Evolutionary conservation across 441 rosid species (phyloP), one percentile per base, ranked within the genome.

Genomic region (Dalechampia spathulata): DNA sequence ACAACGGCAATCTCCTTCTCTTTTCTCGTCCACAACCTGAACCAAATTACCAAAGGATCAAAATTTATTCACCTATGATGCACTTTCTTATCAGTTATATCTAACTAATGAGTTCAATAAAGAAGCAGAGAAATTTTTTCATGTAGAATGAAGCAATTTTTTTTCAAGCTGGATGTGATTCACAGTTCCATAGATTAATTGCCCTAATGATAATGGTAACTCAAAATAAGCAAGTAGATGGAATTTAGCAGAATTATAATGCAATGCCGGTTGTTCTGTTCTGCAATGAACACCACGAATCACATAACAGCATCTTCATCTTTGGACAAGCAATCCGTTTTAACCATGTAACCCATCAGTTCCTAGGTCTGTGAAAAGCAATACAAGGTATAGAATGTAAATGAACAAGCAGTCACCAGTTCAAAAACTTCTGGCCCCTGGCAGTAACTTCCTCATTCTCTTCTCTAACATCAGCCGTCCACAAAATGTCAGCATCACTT

Each of bases 1-100:
- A 88, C 93, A 66, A 88, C 61, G 10, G 90, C 95, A 25, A 91
- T 91, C 86, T 88, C 91, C 57, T 72, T 86, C 75, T 88, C 98
- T 69, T 86, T 70, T 42, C 88, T 72, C 0, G 88, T 87, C 96
- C 82, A 85, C 77, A 87, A 63, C 98, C 96, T 85, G 80, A 49
- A 61, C 23, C 58, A 58, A 55, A 37, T 49, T 10, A 50, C 15
- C 30, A 50, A 65, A 22, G 8, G 34, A 30, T 30, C 8, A 30
- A 3, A 30, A 8, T 30, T 30, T 3, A 30, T 30, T 30, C 34
- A 30, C 34, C 8, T 3, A 30, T 30, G 8, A 30, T 30, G 34
- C 34, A 30, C 34, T 30, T 30, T 30, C n/a, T 30, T 3, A 30
- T 30, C n/a, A n/a, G 34, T 30, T 8, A 30, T 8, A 30, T 30